phyloP scores from a whole-genome alignment of 352 stramenopile species.

The Poterioochromonas sp. region DNA sequence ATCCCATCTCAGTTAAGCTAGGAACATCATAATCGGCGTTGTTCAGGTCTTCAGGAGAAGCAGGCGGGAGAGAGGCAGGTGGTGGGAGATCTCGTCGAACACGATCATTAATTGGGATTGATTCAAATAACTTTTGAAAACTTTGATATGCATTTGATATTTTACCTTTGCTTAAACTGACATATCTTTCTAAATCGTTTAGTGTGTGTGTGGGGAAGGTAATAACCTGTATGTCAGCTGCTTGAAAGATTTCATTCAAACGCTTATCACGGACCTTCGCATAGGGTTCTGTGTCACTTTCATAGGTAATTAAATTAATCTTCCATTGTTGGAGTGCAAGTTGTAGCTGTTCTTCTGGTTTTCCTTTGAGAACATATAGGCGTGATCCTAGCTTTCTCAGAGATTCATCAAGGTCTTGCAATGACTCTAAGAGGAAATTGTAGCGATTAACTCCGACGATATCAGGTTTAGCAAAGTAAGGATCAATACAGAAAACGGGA shows the following conservation, averaged over 20 bases:
- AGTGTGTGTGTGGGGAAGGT: slow-evolving; percentile 53
- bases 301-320: slow-evolving; percentile 78
- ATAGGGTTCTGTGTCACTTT: slow-evolving; percentile 78
- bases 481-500: slow-evolving; percentile 75
- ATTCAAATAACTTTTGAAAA: slow-evolving; percentile 40
- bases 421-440: slow-evolving; percentile 32
- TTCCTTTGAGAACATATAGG: slow-evolving; percentile 61
- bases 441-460: slow-evolving; percentile 56
- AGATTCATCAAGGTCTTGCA: slow-evolving; percentile 51
- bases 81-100: neutral
- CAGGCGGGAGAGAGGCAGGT: neutral
- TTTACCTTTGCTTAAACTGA: slow-evolving; percentile 33
- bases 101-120: neutral
- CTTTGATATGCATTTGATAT: slow-evolving; percentile 40
- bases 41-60: neutral
- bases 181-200: slow-evolving; percentile 49
- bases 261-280: slow-evolving; percentile 63
- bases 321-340: slow-evolving; percentile 55
- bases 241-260: slow-evolving; percentile 52
- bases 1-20: slow-evolving; percentile 42
- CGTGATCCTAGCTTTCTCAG: slow-evolving; percentile 56
- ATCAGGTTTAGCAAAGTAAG: slow-evolving; percentile 66
- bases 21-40: slow-evolving; percentile 36
- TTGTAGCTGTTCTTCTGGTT: slow-evolving; percentile 51
- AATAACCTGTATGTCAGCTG: slow-evolving; percentile 56